Percentiles rank a stretch among this genome's conserved stretches.
Conservation (phyloP, 2,329 filamentous ascomycete genomes). For the Aspergillus latus region DNA sequence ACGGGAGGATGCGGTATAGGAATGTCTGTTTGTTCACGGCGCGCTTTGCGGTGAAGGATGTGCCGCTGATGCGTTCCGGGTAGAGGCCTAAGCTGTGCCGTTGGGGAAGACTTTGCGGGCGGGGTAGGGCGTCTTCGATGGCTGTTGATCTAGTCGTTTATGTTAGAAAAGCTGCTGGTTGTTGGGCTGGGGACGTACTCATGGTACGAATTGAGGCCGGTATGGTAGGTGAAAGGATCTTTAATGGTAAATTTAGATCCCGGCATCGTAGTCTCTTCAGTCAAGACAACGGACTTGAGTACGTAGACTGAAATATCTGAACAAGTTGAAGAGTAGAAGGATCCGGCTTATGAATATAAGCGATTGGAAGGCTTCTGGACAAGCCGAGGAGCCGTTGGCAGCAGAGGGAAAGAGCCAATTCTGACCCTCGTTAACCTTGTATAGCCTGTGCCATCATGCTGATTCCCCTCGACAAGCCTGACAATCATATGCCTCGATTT, state of each 20-base stretch:
- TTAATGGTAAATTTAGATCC: conserved; percentile 1
- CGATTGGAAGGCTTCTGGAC: background rate
- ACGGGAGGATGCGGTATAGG: conserved; percentile 8
- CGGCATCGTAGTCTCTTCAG: background rate
- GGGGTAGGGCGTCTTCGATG: conserved; percentile 1
- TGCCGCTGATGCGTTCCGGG: conserved; percentile 10
- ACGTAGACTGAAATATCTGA: no score
- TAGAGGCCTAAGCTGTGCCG: conserved; percentile 6
- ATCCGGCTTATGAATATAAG: background rate
- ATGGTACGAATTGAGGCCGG: conserved; percentile 7
- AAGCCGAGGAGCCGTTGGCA: conserved; percentile 6
- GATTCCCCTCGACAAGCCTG: no score
- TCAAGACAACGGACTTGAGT: background rate
- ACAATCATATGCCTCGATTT: background rate
- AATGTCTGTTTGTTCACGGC: conserved; percentile 10
- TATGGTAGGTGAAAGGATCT: conserved; percentile 3
- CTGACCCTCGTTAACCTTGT: no score
- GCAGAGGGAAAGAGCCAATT: background rate
- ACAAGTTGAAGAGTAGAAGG: background rate
- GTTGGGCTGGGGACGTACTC: background rate
- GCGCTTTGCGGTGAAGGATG: conserved; percentile 9
- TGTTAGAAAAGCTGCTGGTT: background rate
- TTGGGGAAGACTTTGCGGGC: conserved; percentile 9
- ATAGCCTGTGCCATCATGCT: no score
- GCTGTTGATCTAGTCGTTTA: background rate